Percentiles rank a stretch among this genome's conserved stretches.
phyloP scores from a whole-genome alignment of 2,329 filamentous ascomycete genomes.

The Colletotrichum kahawae region DNA sequence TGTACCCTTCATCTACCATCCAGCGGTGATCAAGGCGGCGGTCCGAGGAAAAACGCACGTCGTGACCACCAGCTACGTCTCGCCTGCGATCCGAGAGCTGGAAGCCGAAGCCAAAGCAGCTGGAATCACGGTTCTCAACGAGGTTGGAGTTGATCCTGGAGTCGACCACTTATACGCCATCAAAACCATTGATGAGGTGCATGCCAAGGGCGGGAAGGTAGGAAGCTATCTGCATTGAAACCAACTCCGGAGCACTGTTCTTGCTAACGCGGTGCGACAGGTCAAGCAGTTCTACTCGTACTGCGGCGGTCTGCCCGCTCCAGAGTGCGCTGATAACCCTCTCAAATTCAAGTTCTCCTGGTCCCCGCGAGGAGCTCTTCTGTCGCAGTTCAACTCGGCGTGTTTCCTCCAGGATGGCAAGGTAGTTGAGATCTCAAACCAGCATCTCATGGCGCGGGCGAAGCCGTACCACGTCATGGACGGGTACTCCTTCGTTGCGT shows the following conservation, averaged over 20 bases:
- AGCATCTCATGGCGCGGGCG: slow-evolving; percentile 68
- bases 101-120: slow-evolving; percentile 66
- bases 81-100: slow-evolving; percentile 71
- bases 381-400: slow-evolving; percentile 70
- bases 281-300: slow-evolving; percentile 69
- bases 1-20: slow-evolving; percentile 28
- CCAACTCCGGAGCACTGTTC: not conserved
- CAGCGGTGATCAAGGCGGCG: slow-evolving; percentile 67
- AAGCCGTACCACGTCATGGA: slow-evolving; percentile 67
- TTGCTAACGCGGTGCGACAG: not conserved
- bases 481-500: slow-evolving; percentile 69
- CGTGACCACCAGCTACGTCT: slow-evolving; percentile 78
- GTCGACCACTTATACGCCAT: slow-evolving; percentile 55
- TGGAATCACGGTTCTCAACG: slow-evolving; percentile 76
- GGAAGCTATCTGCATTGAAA: rapidly evolving
- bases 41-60: slow-evolving; percentile 75
- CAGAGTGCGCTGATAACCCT: slow-evolving; percentile 68
- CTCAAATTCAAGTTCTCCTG: slow-evolving; percentile 75
- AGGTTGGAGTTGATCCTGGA: slow-evolving; percentile 65
- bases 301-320: slow-evolving; percentile 65
- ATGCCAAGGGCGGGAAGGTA: slow-evolving; percentile 67
- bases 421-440: slow-evolving; percentile 40
- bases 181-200: slow-evolving; percentile 70
- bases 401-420: slow-evolving; percentile 69
- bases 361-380: slow-evolving; percentile 69